phyloP scores from a whole-genome alignment of 495 filamentous ascomycete species.

The Aspergillus bridgeri region DNA sequence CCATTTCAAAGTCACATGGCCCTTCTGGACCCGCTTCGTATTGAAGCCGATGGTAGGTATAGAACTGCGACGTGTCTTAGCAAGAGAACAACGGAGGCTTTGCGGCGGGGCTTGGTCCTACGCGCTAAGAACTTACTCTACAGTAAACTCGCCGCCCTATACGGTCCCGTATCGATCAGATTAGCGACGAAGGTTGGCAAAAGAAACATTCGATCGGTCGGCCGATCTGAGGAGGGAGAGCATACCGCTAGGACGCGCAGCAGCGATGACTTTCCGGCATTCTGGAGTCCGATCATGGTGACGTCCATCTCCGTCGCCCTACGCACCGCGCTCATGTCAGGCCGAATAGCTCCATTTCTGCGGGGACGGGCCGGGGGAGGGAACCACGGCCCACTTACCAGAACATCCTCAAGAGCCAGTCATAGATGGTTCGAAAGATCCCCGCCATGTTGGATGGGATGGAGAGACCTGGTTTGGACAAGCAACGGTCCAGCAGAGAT shows the following conservation, averaged over 20 bases:
- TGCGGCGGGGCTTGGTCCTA: constrained; percentile 4
- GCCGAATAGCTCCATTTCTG: constrained; percentile 23
- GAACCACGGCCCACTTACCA: constrained; percentile 69
- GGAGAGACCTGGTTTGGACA: background rate
- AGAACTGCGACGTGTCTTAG: constrained; percentile 63
- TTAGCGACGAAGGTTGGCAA: constrained; percentile 23
- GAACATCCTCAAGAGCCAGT: constrained; percentile 96
- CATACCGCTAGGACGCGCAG: constrained; percentile 91
- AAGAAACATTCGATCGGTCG: background rate
- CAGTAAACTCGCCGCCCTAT: constrained; percentile 96
- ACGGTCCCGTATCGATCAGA: constrained; percentile 7
- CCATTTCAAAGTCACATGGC: constrained; percentile 98
- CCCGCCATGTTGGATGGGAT: constrained; percentile 60
- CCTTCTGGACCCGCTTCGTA: constrained; percentile 96
- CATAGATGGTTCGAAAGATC: constrained; percentile 90
- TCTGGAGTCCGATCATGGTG: constrained; percentile 98
- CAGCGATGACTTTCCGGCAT: constrained; percentile 95
- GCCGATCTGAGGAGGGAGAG: constrained; percentile 5
- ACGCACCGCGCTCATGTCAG: constrained; percentile 23
- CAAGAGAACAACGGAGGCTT: constrained; percentile 13
- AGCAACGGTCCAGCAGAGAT: background rate
- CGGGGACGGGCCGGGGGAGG: constrained; percentile 38
- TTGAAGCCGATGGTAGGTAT: constrained; percentile 99
- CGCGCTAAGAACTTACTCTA: constrained; percentile 73
- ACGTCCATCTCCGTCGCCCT: constrained; percentile 99